A percentile compares a stretch with the other conserved stretches of the same genome.
These are phyloP conservation scores for Coemansia sp. DNA, from an alignment of 192 early-diverging fungal genomes.

Conservation along the genomic window DNA sequence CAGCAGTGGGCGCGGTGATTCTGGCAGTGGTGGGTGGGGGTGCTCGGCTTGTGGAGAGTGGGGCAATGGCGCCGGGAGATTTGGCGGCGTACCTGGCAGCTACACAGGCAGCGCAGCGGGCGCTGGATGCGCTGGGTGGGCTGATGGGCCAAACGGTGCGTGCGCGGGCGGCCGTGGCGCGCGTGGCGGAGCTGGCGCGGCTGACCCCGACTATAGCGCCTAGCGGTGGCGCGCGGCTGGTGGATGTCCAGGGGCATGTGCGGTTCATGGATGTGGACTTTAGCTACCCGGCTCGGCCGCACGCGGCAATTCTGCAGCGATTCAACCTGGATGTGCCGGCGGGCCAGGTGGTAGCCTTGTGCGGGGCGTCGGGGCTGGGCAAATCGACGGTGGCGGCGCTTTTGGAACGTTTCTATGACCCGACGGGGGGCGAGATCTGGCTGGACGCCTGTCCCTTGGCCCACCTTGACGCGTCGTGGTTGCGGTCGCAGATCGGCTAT, in stretches of 20 bases:
- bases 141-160: slow-evolving; percentile 58
- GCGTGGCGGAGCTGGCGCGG: slow-evolving; percentile 53
- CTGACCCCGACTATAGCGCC: slow-evolving; percentile 40
- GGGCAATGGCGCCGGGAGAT: slow-evolving; percentile 54
- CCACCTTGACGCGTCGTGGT: slow-evolving; percentile 55
- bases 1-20: slow-evolving; percentile 53
- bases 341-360: slow-evolving; percentile 45
- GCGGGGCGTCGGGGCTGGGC: slow-evolving; percentile 53
- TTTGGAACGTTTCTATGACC: slow-evolving; percentile 75
- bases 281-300: slow-evolving; percentile 45
- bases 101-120: slow-evolving; percentile 57
- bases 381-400: slow-evolving; percentile 71
- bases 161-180: slow-evolving; percentile 46
- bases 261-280: slow-evolving; percentile 52
- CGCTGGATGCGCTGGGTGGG: slow-evolving; percentile 54
- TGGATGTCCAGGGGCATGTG: slow-evolving; percentile 43
- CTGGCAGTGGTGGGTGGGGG: slow-evolving; percentile 54
- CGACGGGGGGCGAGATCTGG: slow-evolving; percentile 54
- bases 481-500: slow-evolving; percentile 64
- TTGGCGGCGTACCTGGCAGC: slow-evolving; percentile 60
- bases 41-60: slow-evolving; percentile 36
- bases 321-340: slow-evolving; percentile 48
- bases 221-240: slow-evolving; percentile 31
- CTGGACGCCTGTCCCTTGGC: slow-evolving; percentile 59
- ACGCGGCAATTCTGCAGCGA: slow-evolving; percentile 22